A percentile compares a stretch with the other conserved stretches of the same genome.
These are phyloP conservation scores for Escovopsis sp. DNA, from an alignment of 2,329 filamentous ascomycete species.

Conservation along the genomic window DNA sequence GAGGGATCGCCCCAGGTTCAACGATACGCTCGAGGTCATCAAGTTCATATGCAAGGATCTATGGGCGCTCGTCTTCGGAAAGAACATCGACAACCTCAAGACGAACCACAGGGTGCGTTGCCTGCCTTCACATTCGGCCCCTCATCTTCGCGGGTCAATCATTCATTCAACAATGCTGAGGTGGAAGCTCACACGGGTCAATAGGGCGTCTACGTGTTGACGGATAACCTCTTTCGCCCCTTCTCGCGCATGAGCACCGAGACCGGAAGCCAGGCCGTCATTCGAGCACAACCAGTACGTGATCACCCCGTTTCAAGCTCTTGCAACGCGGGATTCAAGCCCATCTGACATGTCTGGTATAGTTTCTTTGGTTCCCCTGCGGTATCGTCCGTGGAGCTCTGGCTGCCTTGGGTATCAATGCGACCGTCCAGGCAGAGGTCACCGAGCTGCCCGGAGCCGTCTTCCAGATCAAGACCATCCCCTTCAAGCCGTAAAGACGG, in stretches of 20 bases:
- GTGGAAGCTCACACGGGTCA: neutral
- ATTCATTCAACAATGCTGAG: no score
- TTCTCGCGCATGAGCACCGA: slow-evolving; percentile 83
- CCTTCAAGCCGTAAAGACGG: slow-evolving; percentile 26
- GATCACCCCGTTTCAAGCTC: no score
- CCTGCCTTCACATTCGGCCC: neutral
- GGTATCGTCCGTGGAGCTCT: slow-evolving; percentile 86
- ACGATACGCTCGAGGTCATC: slow-evolving; percentile 85
- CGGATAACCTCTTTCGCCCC: slow-evolving; percentile 81
- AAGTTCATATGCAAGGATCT: slow-evolving; percentile 98
- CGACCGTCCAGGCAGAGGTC: slow-evolving; percentile 82
- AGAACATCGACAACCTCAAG: slow-evolving; percentile 97
- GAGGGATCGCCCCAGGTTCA: slow-evolving; percentile 71
- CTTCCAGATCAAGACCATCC: slow-evolving; percentile 86
- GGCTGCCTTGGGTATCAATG: slow-evolving; percentile 78
- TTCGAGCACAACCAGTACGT: slow-evolving; percentile 65
- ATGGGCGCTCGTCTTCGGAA: slow-evolving; percentile 86
- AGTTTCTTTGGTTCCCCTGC: slow-evolving; percentile 94
- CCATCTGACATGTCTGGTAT: slow-evolving; percentile 3
- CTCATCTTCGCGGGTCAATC: slow-evolving; percentile 2
- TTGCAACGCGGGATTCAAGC: neutral
- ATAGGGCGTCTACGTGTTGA: slow-evolving; percentile 87
- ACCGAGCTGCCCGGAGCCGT: slow-evolving; percentile 75
- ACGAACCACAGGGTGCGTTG: slow-evolving; percentile 73
- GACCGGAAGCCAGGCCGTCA: slow-evolving; percentile 55